Conservation (phyloP, 345 rosid genomes). For the Mercurialis annua region DNA sequence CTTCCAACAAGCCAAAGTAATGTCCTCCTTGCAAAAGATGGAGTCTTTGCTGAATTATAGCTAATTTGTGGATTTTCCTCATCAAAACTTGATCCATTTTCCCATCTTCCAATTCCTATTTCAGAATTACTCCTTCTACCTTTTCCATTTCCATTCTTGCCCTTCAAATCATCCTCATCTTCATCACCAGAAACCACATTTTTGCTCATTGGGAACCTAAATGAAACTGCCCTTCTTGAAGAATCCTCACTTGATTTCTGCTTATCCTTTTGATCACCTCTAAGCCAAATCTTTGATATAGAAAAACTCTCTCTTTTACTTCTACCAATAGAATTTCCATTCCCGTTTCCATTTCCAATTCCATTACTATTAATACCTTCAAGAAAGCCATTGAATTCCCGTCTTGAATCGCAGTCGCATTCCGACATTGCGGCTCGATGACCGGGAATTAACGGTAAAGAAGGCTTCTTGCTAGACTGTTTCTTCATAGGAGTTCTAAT, state of each 20-base stretch:
- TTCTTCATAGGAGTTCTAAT: slow-evolving; percentile 61
- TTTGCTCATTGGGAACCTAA: slow-evolving; percentile 39
- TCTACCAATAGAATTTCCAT: slow-evolving; percentile 25
- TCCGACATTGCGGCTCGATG: slow-evolving; percentile 67
- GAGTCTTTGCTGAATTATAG: slow-evolving; percentile 55
- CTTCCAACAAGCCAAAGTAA: slow-evolving; percentile 85
- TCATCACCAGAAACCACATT: slow-evolving; percentile 15
- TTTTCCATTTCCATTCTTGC: slow-evolving; percentile 18
- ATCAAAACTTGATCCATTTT: slow-evolving; percentile 30
- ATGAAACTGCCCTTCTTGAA: slow-evolving; percentile 66
- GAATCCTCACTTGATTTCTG: slow-evolving; percentile 35
- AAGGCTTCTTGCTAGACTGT: slow-evolving; percentile 46
- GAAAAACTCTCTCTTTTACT: slow-evolving; percentile 72
- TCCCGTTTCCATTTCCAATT: slow-evolving; percentile 21
- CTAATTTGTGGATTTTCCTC: slow-evolving; percentile 49
- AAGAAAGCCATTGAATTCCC: slow-evolving; percentile 43
- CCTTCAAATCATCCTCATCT: slow-evolving; percentile 23
- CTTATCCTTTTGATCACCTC: slow-evolving; percentile 62
- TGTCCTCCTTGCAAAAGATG: slow-evolving; percentile 94
- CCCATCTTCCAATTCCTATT: slow-evolving; percentile 39
- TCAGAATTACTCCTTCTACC: slow-evolving; percentile 39
- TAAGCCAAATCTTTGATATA: slow-evolving; percentile 82
- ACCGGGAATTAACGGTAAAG: slow-evolving; percentile 52
- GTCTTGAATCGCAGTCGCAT: slow-evolving; percentile 59
- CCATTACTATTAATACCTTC: slow-evolving; percentile 21